A percentile compares a stretch with the other conserved stretches of the same genome.
These are phyloP conservation scores for Arctium lappa DNA, from an alignment of 129 eudicot genomes.

Conservation along the genomic window DNA sequence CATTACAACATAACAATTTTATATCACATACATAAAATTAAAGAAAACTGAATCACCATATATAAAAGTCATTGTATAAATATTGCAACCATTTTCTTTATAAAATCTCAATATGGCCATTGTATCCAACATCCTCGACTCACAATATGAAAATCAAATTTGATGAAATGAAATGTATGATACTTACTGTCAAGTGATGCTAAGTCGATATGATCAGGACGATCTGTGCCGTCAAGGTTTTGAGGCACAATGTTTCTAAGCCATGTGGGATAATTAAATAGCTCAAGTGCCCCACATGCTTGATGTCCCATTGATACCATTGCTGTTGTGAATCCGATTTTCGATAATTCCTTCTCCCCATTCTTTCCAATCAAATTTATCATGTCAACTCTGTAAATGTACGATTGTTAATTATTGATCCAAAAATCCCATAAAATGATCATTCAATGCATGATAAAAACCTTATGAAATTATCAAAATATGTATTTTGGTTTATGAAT, in stretches of 20 bases:
- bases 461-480: too few species aligned
- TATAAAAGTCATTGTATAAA: too few species aligned
- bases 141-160: too few species aligned
- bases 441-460: too few species aligned
- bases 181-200: conserved; percentile 54
- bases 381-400: conserved; percentile 35
- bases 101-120: neutral
- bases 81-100: too few species aligned
- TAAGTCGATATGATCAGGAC: conserved; percentile 42
- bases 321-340: conserved; percentile 42
- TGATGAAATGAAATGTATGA: neutral
- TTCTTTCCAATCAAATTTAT: conserved; percentile 29
- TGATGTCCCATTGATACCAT: conserved; percentile 76
- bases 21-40: too few species aligned
- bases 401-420: neutral
- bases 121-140: neutral
- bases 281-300: conserved; percentile 54
- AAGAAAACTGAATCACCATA: too few species aligned
- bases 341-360: conserved; percentile 34
- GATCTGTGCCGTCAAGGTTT: conserved; percentile 41
- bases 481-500: too few species aligned
- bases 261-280: conserved; percentile 56
- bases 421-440: too few species aligned
- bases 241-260: conserved; percentile 45
- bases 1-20: too few species aligned